Evolutionary conservation across 345 rosid species (phyloP), one percentile per base, ranked within the genome.

Genomic region (Eucalyptus victrix): DNA sequence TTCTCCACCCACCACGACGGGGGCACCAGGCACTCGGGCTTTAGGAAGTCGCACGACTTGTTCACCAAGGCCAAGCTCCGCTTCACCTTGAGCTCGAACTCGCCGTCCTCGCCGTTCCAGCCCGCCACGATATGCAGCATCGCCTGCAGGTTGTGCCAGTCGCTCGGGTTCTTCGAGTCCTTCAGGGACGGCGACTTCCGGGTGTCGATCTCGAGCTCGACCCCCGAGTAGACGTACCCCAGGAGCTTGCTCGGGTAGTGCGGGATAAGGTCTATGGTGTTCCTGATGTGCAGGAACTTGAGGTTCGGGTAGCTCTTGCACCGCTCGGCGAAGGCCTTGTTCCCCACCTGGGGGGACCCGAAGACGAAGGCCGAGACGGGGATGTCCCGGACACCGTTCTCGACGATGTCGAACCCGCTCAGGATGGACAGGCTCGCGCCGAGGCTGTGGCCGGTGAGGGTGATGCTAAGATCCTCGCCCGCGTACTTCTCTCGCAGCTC

Each of bases 111-210:
- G 47, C 99, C 99, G 42, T 94, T 95, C 99, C 99, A 96, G 81
- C 97, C 99, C 1, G 98, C 99, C 32, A 97, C 97, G 5, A 93
- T 28, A 88, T 97, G 99, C 54, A 97, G 91, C 94, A 96, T 95
- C 4, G 96, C 97, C 96, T 96, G 95, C 93, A 97, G 93, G 90
- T 96, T 96, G 88, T 97, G 99, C 99, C 99, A 96, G 37, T 96
- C 97, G 45, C 99, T 90, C 1, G 97, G 95, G 83, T 94, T 94
- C 94, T 88, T 94, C 30, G 99, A 97, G 14, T 93, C 95, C 90
- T 93, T 96, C 89, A 97, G 90, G 90, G 83, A 86, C 12, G 96
- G 94, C 12, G 98, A 96, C 90, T 95, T 96, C 92, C 96, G 91
- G 3, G 97, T 96, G 67, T 96, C 97, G 45, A 97, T 97, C 86